Conservation (phyloP, 768 basidiomycete species). For the Boletus subparvulus region DNA sequence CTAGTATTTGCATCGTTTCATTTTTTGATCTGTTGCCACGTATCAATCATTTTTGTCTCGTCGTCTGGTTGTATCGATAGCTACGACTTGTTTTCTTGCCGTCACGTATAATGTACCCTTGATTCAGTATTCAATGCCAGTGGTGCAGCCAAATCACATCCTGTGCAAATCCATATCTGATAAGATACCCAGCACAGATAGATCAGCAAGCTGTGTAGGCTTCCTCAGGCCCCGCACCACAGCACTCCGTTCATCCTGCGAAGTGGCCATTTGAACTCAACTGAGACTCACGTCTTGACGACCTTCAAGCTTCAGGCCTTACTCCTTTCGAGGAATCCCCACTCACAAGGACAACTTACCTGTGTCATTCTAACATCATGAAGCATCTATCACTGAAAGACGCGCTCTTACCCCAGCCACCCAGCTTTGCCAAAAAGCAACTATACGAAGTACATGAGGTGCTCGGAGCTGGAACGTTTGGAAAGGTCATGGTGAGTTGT, state of each 20-base stretch:
- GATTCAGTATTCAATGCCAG: no score
- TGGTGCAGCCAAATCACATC: not conserved
- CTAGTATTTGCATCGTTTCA: no score
- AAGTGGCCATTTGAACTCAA: not conserved
- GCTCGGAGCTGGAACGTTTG: constrained; percentile 84
- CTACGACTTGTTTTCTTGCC: not conserved
- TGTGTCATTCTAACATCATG: constrained; percentile 16
- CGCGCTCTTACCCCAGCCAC: constrained; percentile 75
- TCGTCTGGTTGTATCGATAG: constrained; percentile 1
- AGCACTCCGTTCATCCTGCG: constrained; percentile 1
- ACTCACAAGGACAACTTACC: not conserved
- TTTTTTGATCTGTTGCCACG: not conserved
- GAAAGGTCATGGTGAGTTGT: constrained; percentile 75
- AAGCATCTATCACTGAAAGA: constrained; percentile 47
- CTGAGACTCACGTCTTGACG: not conserved
- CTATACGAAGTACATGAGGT: constrained; percentile 68
- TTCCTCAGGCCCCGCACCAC: not conserved
- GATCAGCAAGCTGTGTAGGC: constrained; percentile 14
- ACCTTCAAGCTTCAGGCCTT: not conserved
- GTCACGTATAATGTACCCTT: not conserved
- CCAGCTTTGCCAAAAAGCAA: constrained; percentile 87
- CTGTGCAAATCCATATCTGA: constrained; percentile 8
- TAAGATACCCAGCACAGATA: constrained; percentile 16
- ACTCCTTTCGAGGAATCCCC: not conserved
- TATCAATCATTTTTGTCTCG: not conserved